Percentiles rank a stretch among this genome's conserved stretches.
Conservation (phyloP, 345 rosid genomes). For the Brassica cretica region DNA sequence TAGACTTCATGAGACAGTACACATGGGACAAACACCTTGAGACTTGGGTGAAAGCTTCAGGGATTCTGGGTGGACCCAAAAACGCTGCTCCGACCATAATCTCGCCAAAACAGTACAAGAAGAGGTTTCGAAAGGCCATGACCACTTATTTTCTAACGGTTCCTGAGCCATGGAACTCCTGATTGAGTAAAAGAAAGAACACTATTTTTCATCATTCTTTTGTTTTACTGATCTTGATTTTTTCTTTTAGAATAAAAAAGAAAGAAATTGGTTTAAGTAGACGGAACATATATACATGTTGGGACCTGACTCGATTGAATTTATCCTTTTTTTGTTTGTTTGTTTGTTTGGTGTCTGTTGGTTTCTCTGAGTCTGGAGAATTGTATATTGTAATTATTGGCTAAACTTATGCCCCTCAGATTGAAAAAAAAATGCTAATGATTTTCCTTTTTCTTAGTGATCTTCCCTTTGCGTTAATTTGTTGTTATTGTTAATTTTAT, state of each 20-base stretch:
- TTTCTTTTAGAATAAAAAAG: slow-evolving; percentile 49
- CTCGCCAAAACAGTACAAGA: slow-evolving; percentile 94
- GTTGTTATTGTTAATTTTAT: neutral
- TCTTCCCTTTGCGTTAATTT: neutral
- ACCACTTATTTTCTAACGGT: slow-evolving; percentile 87
- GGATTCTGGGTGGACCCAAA: slow-evolving; percentile 82
- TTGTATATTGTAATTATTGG: slow-evolving; percentile 41
- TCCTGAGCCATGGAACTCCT: slow-evolving; percentile 90
- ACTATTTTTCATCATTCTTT: slow-evolving; percentile 30
- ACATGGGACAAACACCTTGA: slow-evolving; percentile 99
- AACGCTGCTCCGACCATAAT: slow-evolving; percentile 83
- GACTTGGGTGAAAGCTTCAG: slow-evolving; percentile 94
- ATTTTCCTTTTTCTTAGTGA: neutral
- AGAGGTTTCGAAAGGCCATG: slow-evolving; percentile 93
- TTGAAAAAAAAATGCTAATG: slow-evolving; percentile 21
- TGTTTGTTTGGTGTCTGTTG: slow-evolving; percentile 28
- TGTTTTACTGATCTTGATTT: slow-evolving; percentile 40
- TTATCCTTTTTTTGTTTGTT: neutral
- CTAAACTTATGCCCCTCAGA: slow-evolving; percentile 17
- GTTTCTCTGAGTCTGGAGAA: slow-evolving; percentile 25
- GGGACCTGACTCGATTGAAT: slow-evolving; percentile 30
- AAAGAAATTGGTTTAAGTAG: slow-evolving; percentile 32
- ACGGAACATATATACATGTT: slow-evolving; percentile 14
- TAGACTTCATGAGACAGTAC: slow-evolving; percentile 97
- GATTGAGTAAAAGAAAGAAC: slow-evolving; percentile 29